Base-by-base conservation (phyloP, 2,329 filamentous ascomycete genomes). In the Aureobasidium uvarum region DNA sequence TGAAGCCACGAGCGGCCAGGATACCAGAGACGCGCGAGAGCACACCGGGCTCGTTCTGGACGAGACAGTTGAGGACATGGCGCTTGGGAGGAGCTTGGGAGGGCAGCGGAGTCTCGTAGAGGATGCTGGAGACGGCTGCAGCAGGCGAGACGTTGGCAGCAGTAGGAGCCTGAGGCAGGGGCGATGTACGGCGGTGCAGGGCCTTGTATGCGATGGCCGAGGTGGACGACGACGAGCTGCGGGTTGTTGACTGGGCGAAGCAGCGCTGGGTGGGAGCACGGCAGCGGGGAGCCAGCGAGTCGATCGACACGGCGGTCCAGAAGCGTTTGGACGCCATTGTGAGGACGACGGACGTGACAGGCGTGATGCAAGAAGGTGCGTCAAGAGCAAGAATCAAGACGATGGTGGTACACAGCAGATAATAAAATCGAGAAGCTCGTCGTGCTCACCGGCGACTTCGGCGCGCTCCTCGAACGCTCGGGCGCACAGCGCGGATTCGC, bases 21-120 rank as follows among this genome's bases (percentile, higher is more conserved):
- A 99, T 98, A 64, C 95, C 95, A 0, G 95, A 98, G 11, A 99
- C 91, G 67, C 95, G 92, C 62, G 94, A 98, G 66, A 99, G 84
- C 66, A 99, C 95, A 81, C 95, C 95, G 14, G 95, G 95, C 82
- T 99, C 95, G 81, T 99, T 99, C 80, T 99, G 95, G 67, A 99
- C 95, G 68, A 99, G 86, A 77, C 95, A 99, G 81, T 99, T 99
- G 79, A 99, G 88, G 75, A 99, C 86, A 80, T 99, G 95, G 64
- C 93, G 89, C 82, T 96, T 98, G 51, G 92, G 89, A 10, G 95
- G 94, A 28, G 88, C 88, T 72, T 84, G 84, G 16, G 92, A 93
- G 8, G 92, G 91, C 20, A 90, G 84, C 6, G 95, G 95, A 3
- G 93, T 98, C 84, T 99, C 95, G 83, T 99, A 99, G 78, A 99